Evolutionary conservation across 495 filamentous ascomycete species (phyloP).

Genomic region (Penicillium soppii): DNA sequence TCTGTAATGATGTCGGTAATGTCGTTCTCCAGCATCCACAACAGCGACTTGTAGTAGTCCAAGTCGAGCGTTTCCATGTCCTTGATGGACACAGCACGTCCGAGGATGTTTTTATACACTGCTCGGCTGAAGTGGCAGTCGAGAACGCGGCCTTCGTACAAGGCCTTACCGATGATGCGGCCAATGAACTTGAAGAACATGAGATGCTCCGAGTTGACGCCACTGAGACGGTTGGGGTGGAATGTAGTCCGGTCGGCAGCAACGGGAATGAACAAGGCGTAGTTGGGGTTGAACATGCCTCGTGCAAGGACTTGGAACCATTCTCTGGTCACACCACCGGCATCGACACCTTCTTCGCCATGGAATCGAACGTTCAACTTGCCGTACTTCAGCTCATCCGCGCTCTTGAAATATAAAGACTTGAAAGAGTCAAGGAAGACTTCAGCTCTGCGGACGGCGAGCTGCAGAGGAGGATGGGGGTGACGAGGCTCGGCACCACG

Average conservation of each 20-base stretch:
- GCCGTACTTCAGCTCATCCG: slow-evolving; percentile 95
- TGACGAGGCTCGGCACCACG: slow-evolving; percentile 65
- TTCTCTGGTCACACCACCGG: slow-evolving; percentile 95
- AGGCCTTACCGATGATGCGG: slow-evolving; percentile 95
- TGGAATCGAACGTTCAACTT: slow-evolving; percentile 98
- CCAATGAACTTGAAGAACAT: slow-evolving; percentile 99
- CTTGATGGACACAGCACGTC: slow-evolving; percentile 93
- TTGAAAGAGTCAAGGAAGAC: slow-evolving; percentile 99
- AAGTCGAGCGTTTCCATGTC: slow-evolving; percentile 99
- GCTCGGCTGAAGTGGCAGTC: slow-evolving; percentile 99
- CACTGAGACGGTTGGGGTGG: slow-evolving; percentile 92
- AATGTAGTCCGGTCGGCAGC: slow-evolving; percentile 98
- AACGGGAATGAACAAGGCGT: slow-evolving; percentile 92
- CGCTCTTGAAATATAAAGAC: slow-evolving; percentile 89
- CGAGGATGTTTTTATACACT: slow-evolving; percentile 95
- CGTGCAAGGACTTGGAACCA: slow-evolving; percentile 98
- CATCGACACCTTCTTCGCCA: slow-evolving; percentile 96
- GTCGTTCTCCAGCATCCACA: slow-evolving; percentile 98
- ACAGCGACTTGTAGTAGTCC: slow-evolving; percentile 98
- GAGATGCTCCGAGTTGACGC: slow-evolving; percentile 91
- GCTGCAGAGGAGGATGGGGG: slow-evolving; percentile 75
- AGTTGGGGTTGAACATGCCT: slow-evolving; percentile 99
- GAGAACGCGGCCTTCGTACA: slow-evolving; percentile 93
- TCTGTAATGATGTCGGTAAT: slow-evolving; percentile 99
- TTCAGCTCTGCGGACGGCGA: slow-evolving; percentile 87